Conservation (phyloP, 768 basidiomycete genomes). For the Suillus subalutaceus region DNA sequence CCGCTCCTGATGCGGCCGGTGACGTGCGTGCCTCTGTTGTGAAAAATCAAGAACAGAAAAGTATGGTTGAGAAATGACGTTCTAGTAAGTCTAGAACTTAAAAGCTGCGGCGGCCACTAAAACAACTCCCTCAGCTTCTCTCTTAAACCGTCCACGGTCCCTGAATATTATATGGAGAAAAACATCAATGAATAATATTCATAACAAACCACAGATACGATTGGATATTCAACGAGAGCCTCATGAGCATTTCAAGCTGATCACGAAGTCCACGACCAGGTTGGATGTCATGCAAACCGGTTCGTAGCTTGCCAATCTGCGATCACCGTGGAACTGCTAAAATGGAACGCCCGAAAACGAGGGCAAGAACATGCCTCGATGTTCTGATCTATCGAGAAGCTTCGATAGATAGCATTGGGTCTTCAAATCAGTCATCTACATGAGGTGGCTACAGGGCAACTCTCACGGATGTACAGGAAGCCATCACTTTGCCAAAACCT, state of each 20-base stretch:
- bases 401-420: slow-evolving; percentile 1
- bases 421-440: background rate
- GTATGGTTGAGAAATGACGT: background rate
- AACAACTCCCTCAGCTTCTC: background rate
- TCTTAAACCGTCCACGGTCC: background rate
- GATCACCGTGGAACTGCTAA: slow-evolving; percentile 4
- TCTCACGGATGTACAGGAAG: background rate
- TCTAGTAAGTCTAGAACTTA: background rate
- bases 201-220: background rate
- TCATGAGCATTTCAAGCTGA: background rate
- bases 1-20: background rate
- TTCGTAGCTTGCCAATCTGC: slow-evolving; percentile 1
- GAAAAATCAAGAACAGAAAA: background rate
- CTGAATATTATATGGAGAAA: background rate
- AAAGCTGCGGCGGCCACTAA: background rate
- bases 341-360: slow-evolving; percentile 1
- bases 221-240: slow-evolving; percentile 1
- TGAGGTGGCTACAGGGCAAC: background rate
- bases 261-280: background rate
- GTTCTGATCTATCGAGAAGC: slow-evolving; percentile 9
- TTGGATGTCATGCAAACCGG: background rate
- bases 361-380: background rate
- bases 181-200: background rate
- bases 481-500: background rate
- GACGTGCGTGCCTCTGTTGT: background rate